Conservation (phyloP, 2,329 filamentous ascomycete genomes). For the Metarhizium humberi region DNA sequence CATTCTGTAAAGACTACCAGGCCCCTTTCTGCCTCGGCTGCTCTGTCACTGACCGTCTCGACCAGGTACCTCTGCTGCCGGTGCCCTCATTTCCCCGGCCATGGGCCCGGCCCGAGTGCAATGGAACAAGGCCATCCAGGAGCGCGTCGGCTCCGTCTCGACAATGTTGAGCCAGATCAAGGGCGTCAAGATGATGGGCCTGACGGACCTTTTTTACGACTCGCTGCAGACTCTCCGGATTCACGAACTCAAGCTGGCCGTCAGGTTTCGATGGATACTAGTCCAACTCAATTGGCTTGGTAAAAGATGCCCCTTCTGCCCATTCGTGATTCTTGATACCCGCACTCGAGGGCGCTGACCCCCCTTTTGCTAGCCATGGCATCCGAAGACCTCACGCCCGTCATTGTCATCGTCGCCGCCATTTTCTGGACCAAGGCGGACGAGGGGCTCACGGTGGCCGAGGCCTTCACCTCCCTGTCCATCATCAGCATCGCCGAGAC, state of each 20-base stretch:
- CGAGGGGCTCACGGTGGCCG: constrained; percentile 19
- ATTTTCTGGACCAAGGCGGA: constrained; percentile 22
- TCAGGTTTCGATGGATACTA: constrained; percentile 25
- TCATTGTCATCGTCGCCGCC: constrained; percentile 23
- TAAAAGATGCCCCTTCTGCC: constrained; percentile 4
- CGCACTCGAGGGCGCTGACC: background rate
- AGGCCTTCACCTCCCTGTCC: constrained; percentile 27
- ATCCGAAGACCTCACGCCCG: constrained; percentile 20
- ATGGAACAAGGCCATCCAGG: constrained; percentile 31
- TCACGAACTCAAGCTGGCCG: constrained; percentile 28
- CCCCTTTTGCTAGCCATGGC: constrained; percentile 11
- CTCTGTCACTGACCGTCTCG: background rate
- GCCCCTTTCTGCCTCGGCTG: too few relatives aligned
- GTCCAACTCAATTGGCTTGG: constrained; percentile 21
- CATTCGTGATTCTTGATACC: background rate
- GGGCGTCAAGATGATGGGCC: constrained; percentile 34
- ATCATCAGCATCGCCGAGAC: constrained; percentile 23
- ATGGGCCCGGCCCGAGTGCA: constrained; percentile 23
- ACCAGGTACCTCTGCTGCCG: constrained; percentile 13
- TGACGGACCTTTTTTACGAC: constrained; percentile 21
- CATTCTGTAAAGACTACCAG: constrained; percentile 13
- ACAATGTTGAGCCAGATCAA: constrained; percentile 32
- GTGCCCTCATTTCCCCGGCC: constrained; percentile 12
- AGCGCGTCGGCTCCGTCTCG: constrained; percentile 28
- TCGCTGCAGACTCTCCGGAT: constrained; percentile 26